A percentile compares a stretch with the other conserved stretches of the same genome.
Conservation (phyloP, 192 early-diverging fungal species). For the Geranomyces variabilis region DNA sequence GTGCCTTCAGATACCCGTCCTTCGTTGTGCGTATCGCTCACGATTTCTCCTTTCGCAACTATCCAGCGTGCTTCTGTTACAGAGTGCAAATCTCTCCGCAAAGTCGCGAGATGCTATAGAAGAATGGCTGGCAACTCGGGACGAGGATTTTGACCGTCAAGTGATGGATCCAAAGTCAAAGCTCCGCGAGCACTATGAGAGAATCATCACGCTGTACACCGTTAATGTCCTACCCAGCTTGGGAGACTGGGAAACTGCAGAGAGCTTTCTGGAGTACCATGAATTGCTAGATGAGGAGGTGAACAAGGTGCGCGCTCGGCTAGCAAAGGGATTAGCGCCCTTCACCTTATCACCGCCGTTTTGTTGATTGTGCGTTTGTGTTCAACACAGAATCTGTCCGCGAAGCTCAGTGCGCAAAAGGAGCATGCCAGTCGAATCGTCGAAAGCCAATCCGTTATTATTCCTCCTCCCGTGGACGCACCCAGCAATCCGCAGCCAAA, state of each 20-base stretch:
- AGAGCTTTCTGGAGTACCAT: constrained; percentile 36
- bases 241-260: constrained; percentile 26
- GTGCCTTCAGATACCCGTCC: neutral
- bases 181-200: constrained; percentile 30
- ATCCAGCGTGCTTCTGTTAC: neutral
- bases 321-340: neutral
- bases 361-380: neutral
- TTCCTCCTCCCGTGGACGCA: no score
- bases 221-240: constrained; percentile 30
- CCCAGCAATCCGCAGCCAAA: no score
- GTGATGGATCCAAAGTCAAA: neutral
- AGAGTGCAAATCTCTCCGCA: neutral
- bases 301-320: neutral
- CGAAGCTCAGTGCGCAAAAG: neutral
- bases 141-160: neutral
- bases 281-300: constrained; percentile 8
- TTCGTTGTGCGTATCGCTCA: neutral
- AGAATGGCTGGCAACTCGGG: constrained; percentile 15
- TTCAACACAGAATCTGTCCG: neutral
- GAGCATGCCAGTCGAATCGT: neutral
- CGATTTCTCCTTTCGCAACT: neutral
- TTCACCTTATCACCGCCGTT: neutral
- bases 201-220: constrained; percentile 32
- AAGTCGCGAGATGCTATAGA: neutral
- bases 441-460: neutral